Percentiles rank a stretch among this genome's conserved stretches.
phyloP scores from a whole-genome alignment of 495 filamentous ascomycete genomes.

The Cairneyella variabilis region DNA sequence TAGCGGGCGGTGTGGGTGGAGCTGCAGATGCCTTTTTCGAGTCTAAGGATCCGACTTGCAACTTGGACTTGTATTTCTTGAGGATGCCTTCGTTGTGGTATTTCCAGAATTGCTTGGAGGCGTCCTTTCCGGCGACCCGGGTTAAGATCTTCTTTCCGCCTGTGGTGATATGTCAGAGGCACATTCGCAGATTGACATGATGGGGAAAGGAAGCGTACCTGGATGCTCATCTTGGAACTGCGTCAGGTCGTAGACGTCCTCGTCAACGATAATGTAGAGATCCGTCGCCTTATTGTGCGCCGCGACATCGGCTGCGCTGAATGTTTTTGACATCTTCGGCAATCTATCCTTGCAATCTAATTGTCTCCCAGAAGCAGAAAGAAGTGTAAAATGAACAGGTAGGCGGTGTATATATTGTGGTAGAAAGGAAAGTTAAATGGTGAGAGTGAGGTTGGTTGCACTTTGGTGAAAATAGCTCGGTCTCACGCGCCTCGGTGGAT shows the following conservation, averaged over 20 bases:
- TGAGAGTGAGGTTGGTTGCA: too few species aligned
- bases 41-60: conserved; percentile 88
- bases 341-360: background rate
- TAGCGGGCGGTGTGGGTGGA: too few species aligned
- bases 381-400: background rate
- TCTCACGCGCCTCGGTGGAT: background rate
- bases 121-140: conserved; percentile 92
- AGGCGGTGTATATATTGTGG: background rate
- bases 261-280: conserved; percentile 88
- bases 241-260: conserved; percentile 94
- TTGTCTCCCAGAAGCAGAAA: background rate
- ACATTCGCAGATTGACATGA: background rate
- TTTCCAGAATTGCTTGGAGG: conserved; percentile 99
- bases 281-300: conserved; percentile 83
- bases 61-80: conserved; percentile 87
- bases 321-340: conserved; percentile 79
- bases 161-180: conserved; percentile 29
- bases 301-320: conserved; percentile 79
- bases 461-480: background rate
- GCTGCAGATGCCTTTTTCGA: conserved; percentile 68
- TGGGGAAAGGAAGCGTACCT: conserved; percentile 44
- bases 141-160: conserved; percentile 98
- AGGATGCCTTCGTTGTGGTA: conserved; percentile 93
- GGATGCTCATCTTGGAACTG: conserved; percentile 94
- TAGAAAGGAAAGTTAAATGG: background rate